Percentiles rank a stretch among this genome's conserved stretches.
Conservation (phyloP, 1,284 basidiomycete genomes). For the Agroathelia rolfsii region DNA sequence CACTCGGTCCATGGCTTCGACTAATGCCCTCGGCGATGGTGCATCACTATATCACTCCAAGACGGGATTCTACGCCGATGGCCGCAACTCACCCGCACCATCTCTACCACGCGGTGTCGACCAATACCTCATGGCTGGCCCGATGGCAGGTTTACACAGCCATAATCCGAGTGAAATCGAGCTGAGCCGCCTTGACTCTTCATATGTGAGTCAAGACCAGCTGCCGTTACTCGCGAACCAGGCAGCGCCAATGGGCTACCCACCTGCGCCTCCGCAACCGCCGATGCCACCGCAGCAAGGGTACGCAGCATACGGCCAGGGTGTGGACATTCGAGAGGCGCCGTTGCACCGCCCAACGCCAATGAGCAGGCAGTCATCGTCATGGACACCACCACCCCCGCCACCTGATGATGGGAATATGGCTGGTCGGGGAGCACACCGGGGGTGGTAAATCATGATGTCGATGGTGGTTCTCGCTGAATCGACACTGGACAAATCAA, state of each 20-base stretch:
- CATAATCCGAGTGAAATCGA: conserved; percentile 37
- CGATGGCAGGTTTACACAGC: conserved; percentile 15
- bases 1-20: conserved; percentile 55
- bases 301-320: conserved; percentile 16
- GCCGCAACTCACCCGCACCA: conserved; percentile 35
- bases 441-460: conserved; percentile 21
- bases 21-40: conserved; percentile 36
- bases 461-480: no score
- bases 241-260: conserved; percentile 19
- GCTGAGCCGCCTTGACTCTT: conserved; percentile 39
- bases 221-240: conserved; percentile 38
- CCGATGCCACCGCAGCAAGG: conserved; percentile 11
- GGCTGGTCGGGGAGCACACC: conserved; percentile 33
- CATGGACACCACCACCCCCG: conserved; percentile 17
- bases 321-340: conserved; percentile 30
- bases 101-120: conserved; percentile 14
- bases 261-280: conserved; percentile 16
- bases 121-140: conserved; percentile 12
- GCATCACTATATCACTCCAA: conserved; percentile 31
- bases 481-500: no score
- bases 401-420: conserved; percentile 17
- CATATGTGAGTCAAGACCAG: conserved; percentile 43
- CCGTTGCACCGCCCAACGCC: conserved; percentile 34
- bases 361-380: conserved; percentile 16
- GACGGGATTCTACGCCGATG: conserved; percentile 32